These are phyloP conservation scores for Neurospora sp. DNA, from an alignment of 495 filamentous ascomycete genomes.

Conservation along the genomic window DNA sequence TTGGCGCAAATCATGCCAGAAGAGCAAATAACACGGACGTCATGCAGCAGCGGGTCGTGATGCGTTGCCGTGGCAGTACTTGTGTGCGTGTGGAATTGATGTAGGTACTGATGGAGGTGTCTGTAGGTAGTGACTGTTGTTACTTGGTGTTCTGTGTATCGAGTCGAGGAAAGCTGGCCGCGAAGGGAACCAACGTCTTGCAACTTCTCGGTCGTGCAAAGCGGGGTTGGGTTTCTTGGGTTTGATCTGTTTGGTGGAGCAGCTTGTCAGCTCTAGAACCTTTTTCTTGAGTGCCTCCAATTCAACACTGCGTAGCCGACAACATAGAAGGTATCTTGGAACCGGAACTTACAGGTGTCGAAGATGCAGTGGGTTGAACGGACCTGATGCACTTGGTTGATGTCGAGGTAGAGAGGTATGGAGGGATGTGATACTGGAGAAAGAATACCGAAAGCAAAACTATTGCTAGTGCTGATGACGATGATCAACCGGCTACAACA, in stretches of 20 bases:
- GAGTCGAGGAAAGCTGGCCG: neutral
- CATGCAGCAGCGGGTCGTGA: constrained; percentile 1
- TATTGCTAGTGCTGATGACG: neutral
- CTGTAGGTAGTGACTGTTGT: neutral
- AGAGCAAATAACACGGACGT: neutral
- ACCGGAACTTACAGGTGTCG: neutral
- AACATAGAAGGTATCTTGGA: neutral
- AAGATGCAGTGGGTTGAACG: neutral
- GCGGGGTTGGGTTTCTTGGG: neutral
- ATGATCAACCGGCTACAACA: neutral
- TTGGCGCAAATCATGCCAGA: constrained; percentile 6
- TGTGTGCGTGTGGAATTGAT: neutral
- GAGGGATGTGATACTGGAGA: neutral
- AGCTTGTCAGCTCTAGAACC: neutral
- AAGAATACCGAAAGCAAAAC: neutral
- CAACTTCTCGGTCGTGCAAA: neutral
- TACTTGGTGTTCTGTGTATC: neutral
- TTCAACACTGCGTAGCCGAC: neutral
- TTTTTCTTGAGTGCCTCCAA: neutral
- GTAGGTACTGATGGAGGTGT: neutral
- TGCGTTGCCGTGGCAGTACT: neutral
- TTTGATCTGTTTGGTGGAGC: neutral
- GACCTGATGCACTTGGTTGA: neutral
- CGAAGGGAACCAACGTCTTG: neutral
- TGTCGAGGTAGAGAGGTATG: neutral